phyloP scores from a whole-genome alignment of 2,329 filamentous ascomycete species.

The Monosporascus sp. region DNA sequence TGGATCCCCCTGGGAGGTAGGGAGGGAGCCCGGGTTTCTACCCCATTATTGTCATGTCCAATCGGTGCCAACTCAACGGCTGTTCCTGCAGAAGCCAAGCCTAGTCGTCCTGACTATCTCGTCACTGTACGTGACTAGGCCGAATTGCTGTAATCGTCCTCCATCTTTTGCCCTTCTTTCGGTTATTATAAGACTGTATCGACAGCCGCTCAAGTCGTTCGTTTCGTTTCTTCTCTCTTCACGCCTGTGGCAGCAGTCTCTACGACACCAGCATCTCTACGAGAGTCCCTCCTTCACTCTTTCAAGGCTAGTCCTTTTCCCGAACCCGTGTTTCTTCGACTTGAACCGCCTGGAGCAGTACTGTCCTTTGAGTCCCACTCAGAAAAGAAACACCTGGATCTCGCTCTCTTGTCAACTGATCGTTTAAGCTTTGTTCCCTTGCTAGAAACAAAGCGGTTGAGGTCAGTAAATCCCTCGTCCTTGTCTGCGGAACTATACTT shows the following conservation, averaged over 20 bases:
- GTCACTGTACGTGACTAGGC: slow-evolving; percentile 19
- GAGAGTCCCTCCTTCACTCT: slow-evolving; percentile 31
- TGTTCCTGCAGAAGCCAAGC: slow-evolving; percentile 31
- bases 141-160: slow-evolving; percentile 7
- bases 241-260: slow-evolving; percentile 25
- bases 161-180: slow-evolving; percentile 17
- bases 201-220: slow-evolving; percentile 28
- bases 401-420: slow-evolving; percentile 18
- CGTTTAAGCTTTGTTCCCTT: slow-evolving; percentile 16
- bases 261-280: slow-evolving; percentile 20
- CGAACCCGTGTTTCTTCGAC: slow-evolving; percentile 20
- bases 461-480: slow-evolving; percentile 14
- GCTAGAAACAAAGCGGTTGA: slow-evolving; percentile 19
- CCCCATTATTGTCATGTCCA: slow-evolving; percentile 28
- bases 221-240: slow-evolving; percentile 30
- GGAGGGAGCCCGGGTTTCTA: slow-evolving; percentile 24
- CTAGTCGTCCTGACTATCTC: slow-evolving; percentile 20
- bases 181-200: slow-evolving; percentile 23
- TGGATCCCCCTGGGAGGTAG: slow-evolving; percentile 13
- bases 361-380: slow-evolving; percentile 29
- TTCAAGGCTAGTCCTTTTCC: slow-evolving; percentile 32
- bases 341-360: slow-evolving; percentile 38
- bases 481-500: not conserved
- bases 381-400: slow-evolving; percentile 17
- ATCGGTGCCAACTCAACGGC: slow-evolving; percentile 24